Evolutionary conservation across 371 early-diverging fungal genomes (phyloP).

Genomic region (Vairimorpha ceranae): DNA sequence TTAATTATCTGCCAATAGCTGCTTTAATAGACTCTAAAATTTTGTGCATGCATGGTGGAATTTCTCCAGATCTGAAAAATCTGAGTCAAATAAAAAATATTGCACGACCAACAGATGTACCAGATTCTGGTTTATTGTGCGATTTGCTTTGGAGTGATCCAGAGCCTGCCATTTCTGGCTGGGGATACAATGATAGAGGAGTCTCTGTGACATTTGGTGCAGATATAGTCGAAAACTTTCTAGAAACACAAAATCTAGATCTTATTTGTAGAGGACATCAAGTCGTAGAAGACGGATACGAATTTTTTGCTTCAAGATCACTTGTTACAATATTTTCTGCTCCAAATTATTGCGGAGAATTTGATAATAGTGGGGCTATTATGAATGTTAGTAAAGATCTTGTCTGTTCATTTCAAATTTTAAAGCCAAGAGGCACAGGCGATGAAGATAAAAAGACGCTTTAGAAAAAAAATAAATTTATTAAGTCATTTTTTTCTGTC

Average conservation of each 20-base stretch:
- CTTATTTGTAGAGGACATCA: conserved; percentile 41
- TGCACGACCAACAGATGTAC: conserved; percentile 41
- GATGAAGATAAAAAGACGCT: conserved; percentile 9
- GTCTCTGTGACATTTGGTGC: conserved; percentile 56
- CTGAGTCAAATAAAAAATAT: conserved; percentile 36
- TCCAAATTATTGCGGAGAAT: conserved; percentile 73
- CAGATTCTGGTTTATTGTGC: conserved; percentile 64
- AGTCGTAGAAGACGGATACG: conserved; percentile 45
- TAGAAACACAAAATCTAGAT: conserved; percentile 19
- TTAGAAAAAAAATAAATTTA: background rate
- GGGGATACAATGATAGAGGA: conserved; percentile 74
- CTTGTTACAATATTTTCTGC: conserved; percentile 42
- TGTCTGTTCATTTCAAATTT: conserved; percentile 76
- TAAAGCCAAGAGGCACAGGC: conserved; percentile 55
- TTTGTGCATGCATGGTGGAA: conserved; percentile 62
- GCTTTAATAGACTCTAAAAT: conserved; percentile 45
- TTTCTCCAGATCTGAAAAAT: conserved; percentile 64
- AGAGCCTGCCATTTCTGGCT: conserved; percentile 51
- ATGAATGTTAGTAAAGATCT: conserved; percentile 89
- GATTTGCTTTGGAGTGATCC: conserved; percentile 61
- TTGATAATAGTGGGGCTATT: conserved; percentile 83
- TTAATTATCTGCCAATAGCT: conserved; percentile 55
- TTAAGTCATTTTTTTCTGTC: background rate
- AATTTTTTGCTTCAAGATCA: conserved; percentile 11
- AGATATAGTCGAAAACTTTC: conserved; percentile 28